Percentiles rank a stretch among this genome's conserved stretches.
Conservation (phyloP, 2,329 filamentous ascomycete genomes). For the Neonectria coccinea region DNA sequence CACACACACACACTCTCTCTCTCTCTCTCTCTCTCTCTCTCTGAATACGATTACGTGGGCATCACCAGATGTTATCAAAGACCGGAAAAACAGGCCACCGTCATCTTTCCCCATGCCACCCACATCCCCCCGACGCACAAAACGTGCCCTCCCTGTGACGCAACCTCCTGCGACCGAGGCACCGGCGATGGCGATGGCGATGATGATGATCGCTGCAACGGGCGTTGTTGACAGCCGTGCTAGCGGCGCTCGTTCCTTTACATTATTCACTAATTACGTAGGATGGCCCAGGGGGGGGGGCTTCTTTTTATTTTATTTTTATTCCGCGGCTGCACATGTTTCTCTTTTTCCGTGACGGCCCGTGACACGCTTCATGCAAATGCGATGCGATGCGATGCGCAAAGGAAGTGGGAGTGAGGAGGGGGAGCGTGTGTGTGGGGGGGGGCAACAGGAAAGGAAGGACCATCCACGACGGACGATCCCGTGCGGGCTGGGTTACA, state of each 20-base stretch:
- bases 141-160: neutral
- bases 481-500: conserved; percentile 19
- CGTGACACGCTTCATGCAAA: conserved; percentile 5
- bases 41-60: conserved; percentile 22
- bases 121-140: neutral
- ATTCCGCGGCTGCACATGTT: neutral
- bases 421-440: no score
- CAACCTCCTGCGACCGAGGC: neutral
- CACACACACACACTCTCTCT: no score
- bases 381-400: no score
- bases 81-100: conserved; percentile 15
- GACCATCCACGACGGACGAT: conserved; percentile 7
- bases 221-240: neutral
- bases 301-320: no score
- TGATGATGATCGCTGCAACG: neutral
- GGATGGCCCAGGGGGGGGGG: no score
- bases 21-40: neutral
- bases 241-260: no score
- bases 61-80: conserved; percentile 13
- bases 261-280: no score
- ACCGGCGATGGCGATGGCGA: neutral
- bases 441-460: neutral
- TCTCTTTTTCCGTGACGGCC: conserved; percentile 2
- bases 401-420: no score
- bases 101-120: neutral